These are phyloP conservation scores for Epithemia pelagica DNA, from an alignment of 108 stramenopile genomes.

Conservation along the genomic window DNA sequence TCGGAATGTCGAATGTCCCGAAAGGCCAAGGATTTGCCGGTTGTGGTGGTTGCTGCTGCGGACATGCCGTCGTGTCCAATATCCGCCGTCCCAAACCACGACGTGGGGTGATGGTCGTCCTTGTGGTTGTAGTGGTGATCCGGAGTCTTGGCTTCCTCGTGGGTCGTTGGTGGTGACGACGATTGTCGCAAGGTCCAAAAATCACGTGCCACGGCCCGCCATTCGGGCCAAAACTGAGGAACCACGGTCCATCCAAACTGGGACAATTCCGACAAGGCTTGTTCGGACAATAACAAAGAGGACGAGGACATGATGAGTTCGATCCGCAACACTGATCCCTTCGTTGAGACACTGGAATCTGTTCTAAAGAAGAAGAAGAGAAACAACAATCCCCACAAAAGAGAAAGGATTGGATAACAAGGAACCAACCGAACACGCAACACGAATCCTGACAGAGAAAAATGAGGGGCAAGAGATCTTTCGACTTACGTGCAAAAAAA, in stretches of 20 bases:
- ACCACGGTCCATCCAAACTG: neutral
- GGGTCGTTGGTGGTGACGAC: neutral
- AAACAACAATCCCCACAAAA: too few species aligned
- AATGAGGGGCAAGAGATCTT: too few species aligned
- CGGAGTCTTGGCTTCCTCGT: neutral
- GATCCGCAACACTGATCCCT: too few species aligned
- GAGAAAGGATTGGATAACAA: too few species aligned
- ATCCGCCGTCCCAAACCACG: neutral
- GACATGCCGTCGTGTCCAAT: slow-evolving; percentile 2
- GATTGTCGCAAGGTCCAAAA: neutral
- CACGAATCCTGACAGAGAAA: too few species aligned
- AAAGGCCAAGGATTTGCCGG: neutral
- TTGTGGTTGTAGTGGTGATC: neutral
- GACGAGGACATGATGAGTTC: too few species aligned
- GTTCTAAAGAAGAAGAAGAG: too few species aligned
- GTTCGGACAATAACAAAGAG: neutral
- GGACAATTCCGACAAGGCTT: neutral
- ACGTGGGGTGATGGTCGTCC: neutral
- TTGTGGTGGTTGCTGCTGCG: neutral
- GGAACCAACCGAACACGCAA: too few species aligned
- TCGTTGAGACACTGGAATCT: too few species aligned
- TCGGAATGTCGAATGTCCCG: slow-evolving; percentile 3
- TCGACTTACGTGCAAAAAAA: too few species aligned
- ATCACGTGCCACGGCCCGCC: neutral
- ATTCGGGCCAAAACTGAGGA: neutral